phyloP scores from a whole-genome alignment of 805 yeast genomes.

The Candida takata region DNA sequence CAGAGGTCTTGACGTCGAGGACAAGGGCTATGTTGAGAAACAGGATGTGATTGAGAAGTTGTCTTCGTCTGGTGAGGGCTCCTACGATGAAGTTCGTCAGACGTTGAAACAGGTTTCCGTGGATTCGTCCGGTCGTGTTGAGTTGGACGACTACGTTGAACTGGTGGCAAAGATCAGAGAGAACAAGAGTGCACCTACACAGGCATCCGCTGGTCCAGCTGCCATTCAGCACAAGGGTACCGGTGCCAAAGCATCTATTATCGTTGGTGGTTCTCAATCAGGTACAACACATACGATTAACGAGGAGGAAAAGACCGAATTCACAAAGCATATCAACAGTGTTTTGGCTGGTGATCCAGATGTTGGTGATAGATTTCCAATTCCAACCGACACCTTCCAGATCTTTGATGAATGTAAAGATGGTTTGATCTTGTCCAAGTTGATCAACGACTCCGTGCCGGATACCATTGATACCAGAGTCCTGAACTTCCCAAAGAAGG shows the following conservation, averaged over 20 bases:
- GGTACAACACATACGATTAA: slow-evolving; percentile 95
- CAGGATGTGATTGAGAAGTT: slow-evolving; percentile 81
- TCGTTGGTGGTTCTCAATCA: slow-evolving; percentile 77
- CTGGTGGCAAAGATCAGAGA: slow-evolving; percentile 76
- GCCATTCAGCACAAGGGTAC: slow-evolving; percentile 41
- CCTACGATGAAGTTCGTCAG: slow-evolving; percentile 91
- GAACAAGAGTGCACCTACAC: slow-evolving; percentile 26
- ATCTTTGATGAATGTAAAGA: slow-evolving; percentile 95
- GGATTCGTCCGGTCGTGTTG: slow-evolving; percentile 96
- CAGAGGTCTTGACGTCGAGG: slow-evolving; percentile 79
- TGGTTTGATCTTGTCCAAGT: slow-evolving; percentile 85
- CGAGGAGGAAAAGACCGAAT: slow-evolving; percentile 94
- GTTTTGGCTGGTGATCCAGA: slow-evolving; percentile 86
- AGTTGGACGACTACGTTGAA: slow-evolving; percentile 88
- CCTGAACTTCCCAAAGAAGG: slow-evolving; percentile 76
- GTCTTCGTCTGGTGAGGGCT: slow-evolving; percentile 67
- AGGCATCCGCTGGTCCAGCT: slow-evolving; percentile 22
- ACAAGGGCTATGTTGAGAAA: slow-evolving; percentile 91
- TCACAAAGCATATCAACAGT: slow-evolving; percentile 91
- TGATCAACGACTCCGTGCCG: slow-evolving; percentile 96
- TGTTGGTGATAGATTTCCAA: slow-evolving; percentile 78
- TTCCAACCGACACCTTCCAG: slow-evolving; percentile 91
- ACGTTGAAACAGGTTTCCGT: slow-evolving; percentile 85
- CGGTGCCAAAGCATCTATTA: slow-evolving; percentile 65
- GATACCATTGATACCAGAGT: slow-evolving; percentile 98